Evolutionary conservation across 2,329 filamentous ascomycete genomes (phyloP).

Genomic region (Helminthosporium solani): DNA sequence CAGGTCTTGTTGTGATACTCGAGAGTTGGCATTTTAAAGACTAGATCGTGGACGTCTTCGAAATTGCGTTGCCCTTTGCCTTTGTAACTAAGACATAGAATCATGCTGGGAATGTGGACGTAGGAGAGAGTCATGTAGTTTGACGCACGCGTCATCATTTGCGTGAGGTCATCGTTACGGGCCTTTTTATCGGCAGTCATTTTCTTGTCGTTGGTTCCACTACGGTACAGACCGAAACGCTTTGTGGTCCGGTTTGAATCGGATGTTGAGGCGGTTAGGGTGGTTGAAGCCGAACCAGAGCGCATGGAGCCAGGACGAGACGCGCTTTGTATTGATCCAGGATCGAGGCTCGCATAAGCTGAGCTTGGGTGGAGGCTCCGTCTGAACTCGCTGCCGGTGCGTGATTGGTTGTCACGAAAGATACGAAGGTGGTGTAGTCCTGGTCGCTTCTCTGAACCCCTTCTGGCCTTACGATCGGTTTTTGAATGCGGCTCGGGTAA

Average conservation of each 20-base stretch:
- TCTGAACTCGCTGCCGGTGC: slow-evolving; percentile 33
- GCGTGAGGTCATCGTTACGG: slow-evolving; percentile 83
- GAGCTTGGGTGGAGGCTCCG: slow-evolving; percentile 34
- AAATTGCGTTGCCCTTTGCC: slow-evolving; percentile 93
- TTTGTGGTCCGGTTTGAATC: slow-evolving; percentile 40
- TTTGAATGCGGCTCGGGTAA: slow-evolving; percentile 46
- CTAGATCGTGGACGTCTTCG: slow-evolving; percentile 95
- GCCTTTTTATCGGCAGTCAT: slow-evolving; percentile 55
- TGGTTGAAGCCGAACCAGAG: slow-evolving; percentile 24
- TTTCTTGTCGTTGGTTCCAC: slow-evolving; percentile 47
- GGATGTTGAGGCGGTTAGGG: slow-evolving; percentile 17
- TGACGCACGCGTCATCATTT: slow-evolving; percentile 93
- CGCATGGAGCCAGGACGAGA: slow-evolving; percentile 27
- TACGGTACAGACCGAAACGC: slow-evolving; percentile 41
- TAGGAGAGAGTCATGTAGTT: slow-evolving; percentile 98
- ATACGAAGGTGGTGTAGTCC: slow-evolving; percentile 38
- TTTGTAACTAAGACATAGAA: slow-evolving; percentile 94
- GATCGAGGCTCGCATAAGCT: slow-evolving; percentile 15
- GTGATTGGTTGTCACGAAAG: slow-evolving; percentile 34
- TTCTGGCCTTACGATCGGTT: slow-evolving; percentile 29
- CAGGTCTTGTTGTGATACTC: slow-evolving; percentile 99
- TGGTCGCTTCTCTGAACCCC: slow-evolving; percentile 23
- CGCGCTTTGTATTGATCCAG: slow-evolving; percentile 11
- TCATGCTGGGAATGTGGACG: slow-evolving; percentile 91
- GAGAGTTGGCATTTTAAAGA: slow-evolving; percentile 90